Base-by-base conservation (phyloP, 306 rosid species). In the Vicia faba region DNA sequence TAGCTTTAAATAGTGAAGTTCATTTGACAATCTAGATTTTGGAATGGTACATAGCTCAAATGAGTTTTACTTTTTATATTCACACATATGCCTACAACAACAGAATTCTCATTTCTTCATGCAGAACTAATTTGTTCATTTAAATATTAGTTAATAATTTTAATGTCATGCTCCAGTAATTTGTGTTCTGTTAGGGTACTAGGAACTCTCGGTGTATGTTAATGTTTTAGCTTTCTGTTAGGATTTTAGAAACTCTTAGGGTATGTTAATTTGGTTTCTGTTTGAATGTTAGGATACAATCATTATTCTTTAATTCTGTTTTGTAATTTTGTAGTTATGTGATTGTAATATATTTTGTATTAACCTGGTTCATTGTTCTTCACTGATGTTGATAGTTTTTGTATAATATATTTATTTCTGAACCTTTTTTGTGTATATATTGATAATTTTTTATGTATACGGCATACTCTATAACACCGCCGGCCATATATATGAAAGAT, bases 41-140 rank as follows among this genome's bases (percentile, higher is more conserved):
- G 35, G 25, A 25, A 54, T 7, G 36, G 10, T 25, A 9, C 16
- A 25, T 25, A 11, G 11, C 35, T 25, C 36, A 23, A 25, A 16
- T 23, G 60, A 54, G 60, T 70, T 56, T 68, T 53, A 36, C 19
- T 60, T 54, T 71, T 39, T 56, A 50, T 39, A 7, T 54, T 48
- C 14, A 55, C 61, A 8, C 26, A 2, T 51, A 36, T 60, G 70
- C n/a, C 57, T 38, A 26, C 60, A 48, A 39, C n/a, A 48, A 61
- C 38, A 41, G 59, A 25, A 60, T 61, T 38, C 48, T 5, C 16
- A 38, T 18, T 57, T 64, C 29, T 54, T 35, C 13, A 11, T 29
- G n/a, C 23, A 12, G 51, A 51, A 43, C 26, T 71, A 31, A 53
- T 62, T 4, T 51, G 58, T 51, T 51, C 61, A 11, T 43, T 23